A percentile compares a stretch with the other conserved stretches of the same genome.
phyloP scores from a whole-genome alignment of 805 yeast genomes.

The Metschnikowia continentalis region DNA sequence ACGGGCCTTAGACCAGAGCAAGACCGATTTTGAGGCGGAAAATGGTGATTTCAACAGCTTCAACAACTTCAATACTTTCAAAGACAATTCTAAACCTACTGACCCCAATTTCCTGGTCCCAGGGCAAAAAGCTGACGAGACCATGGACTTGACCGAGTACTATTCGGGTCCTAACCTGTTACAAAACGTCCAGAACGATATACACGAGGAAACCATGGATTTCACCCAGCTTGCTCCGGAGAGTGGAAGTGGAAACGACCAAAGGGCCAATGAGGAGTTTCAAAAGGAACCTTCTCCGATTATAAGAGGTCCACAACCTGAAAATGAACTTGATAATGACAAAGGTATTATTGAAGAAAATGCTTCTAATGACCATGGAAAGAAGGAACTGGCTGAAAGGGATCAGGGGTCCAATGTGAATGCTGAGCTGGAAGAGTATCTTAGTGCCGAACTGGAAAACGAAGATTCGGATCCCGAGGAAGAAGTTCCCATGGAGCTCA shows the following conservation, averaged over 20 bases:
- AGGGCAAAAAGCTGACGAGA: background rate
- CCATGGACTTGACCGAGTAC: constrained; percentile 11
- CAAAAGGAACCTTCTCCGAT: background rate
- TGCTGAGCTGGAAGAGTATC: background rate
- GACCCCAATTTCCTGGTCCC: too few relatives aligned
- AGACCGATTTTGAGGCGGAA: too few relatives aligned
- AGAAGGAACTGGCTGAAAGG: too few relatives aligned
- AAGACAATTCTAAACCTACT: background rate
- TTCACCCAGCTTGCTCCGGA: constrained; percentile 6
- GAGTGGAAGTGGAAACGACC: background rate
- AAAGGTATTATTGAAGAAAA: background rate
- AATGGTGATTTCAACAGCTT: too few relatives aligned
- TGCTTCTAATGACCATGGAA: too few relatives aligned
- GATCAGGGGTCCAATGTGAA: background rate
- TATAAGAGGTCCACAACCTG: too few relatives aligned
- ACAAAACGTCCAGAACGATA: background rate
- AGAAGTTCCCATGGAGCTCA: constrained; percentile 24
- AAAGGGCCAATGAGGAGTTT: too few relatives aligned
- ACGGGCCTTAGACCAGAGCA: background rate
- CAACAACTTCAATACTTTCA: background rate
- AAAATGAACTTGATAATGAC: background rate
- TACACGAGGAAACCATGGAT: constrained; percentile 15
- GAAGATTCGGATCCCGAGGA: constrained; percentile 1
- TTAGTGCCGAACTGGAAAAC: background rate
- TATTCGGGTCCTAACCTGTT: background rate